Evolutionary conservation across 78 protist genomes (phyloP).

Genomic region (Bodo saltans): DNA sequence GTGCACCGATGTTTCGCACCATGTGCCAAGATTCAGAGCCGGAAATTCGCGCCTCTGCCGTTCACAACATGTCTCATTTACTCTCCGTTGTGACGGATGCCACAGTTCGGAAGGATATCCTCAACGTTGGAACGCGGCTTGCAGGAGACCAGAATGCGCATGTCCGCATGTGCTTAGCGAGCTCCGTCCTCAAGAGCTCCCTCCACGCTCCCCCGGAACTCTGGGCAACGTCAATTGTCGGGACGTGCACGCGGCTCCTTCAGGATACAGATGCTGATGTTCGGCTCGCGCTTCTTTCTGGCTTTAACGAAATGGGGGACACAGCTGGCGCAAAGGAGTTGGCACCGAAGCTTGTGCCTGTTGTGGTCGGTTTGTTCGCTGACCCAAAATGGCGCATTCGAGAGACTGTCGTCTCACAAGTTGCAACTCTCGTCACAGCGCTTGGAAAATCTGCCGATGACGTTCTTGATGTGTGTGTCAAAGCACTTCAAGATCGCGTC

Average conservation of each 20-base stretch:
- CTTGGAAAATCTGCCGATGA: constrained; percentile 75
- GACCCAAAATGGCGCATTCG: constrained; percentile 93
- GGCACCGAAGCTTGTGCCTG: constrained; percentile 80
- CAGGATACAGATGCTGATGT: constrained; percentile 85
- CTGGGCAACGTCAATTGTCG: constrained; percentile 70
- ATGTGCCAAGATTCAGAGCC: constrained; percentile 90
- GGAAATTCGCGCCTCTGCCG: constrained; percentile 93
- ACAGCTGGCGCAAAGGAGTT: constrained; percentile 82
- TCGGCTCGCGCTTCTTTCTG: constrained; percentile 81
- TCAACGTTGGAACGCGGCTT: constrained; percentile 67
- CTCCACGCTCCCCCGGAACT: constrained; percentile 68
- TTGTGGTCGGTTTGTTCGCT: constrained; percentile 84
- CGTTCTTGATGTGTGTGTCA: constrained; percentile 61
- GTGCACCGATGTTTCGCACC: constrained; percentile 32
- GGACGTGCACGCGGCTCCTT: constrained; percentile 74
- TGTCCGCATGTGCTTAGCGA: constrained; percentile 88
- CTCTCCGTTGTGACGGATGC: constrained; percentile 46
- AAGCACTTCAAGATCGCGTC: constrained; percentile 84
- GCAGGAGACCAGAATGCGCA: constrained; percentile 79
- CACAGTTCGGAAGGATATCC: background rate
- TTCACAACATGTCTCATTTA: constrained; percentile 63
- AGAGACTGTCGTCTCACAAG: constrained; percentile 79
- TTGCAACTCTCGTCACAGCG: constrained; percentile 82
- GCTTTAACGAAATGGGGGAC: constrained; percentile 61
- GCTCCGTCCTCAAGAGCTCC: constrained; percentile 67